Evolutionary conservation across 2,329 filamentous ascomycete species (phyloP).

Genomic region (Onygena corvina): DNA sequence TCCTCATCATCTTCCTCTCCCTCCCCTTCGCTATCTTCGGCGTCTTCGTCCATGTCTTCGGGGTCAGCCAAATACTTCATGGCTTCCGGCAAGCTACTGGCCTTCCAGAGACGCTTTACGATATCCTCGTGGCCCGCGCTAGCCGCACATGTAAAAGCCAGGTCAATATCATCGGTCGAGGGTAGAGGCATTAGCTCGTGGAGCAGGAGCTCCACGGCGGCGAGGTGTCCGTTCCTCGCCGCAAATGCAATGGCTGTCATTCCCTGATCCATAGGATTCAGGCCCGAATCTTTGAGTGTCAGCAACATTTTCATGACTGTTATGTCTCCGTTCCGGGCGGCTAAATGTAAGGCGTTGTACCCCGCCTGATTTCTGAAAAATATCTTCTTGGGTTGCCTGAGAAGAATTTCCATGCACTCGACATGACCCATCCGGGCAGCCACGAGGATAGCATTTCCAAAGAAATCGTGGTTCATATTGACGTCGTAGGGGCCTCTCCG

Average conservation of each 20-base stretch:
- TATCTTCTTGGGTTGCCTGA: not conserved
- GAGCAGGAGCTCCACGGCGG: not conserved
- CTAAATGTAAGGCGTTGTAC: not conserved
- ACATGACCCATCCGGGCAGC: not conserved
- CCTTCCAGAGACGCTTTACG: not conserved
- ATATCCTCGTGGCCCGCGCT: not conserved
- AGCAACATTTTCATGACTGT: not conserved
- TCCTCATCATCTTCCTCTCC: not conserved
- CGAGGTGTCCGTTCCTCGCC: not conserved
- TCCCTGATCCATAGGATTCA: not conserved
- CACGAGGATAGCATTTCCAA: not conserved
- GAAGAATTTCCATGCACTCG: not conserved
- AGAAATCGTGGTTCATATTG: not conserved
- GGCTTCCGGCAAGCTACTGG: not conserved
- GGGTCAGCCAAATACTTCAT: not conserved
- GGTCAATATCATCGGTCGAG: not conserved
- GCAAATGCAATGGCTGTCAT: not conserved
- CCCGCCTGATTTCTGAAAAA: not conserved
- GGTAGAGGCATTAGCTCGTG: not conserved
- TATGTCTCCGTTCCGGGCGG: not conserved
- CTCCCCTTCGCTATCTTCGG: not conserved
- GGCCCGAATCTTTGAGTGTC: not conserved
- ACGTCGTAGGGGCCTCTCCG: not conserved
- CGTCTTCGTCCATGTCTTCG: not conserved
- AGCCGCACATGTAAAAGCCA: not conserved